These are phyloP conservation scores for Pseudogymnoascus sp. DNA, from an alignment of 2,329 filamentous ascomycete species.

Conservation along the genomic window DNA sequence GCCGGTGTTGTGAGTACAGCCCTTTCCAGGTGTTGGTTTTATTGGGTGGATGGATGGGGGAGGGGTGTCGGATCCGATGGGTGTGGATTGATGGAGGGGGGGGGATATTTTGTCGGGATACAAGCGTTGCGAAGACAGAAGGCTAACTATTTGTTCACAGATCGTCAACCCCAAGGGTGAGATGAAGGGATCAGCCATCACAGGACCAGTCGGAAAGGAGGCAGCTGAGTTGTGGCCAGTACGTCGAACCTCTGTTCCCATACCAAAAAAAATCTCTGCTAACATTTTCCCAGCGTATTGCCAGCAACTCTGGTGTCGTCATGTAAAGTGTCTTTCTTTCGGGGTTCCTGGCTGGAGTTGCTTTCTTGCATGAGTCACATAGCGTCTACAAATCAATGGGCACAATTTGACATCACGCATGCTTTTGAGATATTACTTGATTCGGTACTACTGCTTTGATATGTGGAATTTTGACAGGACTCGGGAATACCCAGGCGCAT, in stretches of 20 bases:
- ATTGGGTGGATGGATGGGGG: background rate
- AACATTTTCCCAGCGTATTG: slow-evolving; percentile 70
- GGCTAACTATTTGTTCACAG: slow-evolving; percentile 43
- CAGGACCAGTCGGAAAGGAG: slow-evolving; percentile 98
- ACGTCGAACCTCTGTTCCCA: slow-evolving; percentile 37
- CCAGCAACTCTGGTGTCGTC: slow-evolving; percentile 99
- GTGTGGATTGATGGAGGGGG: background rate
- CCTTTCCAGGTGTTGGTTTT: slow-evolving; percentile 13
- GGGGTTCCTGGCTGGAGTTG: slow-evolving; percentile 23
- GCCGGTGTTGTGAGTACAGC: slow-evolving; percentile 80
- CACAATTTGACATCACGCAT: slow-evolving; percentile 9
- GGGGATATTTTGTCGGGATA: background rate
- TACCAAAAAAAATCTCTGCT: slow-evolving; percentile 22
- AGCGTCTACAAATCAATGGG: slow-evolving; percentile 17
- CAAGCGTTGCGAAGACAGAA: slow-evolving; percentile 2
- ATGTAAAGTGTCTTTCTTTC: slow-evolving; percentile 64
- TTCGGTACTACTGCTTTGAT: background rate
- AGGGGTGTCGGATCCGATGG: background rate
- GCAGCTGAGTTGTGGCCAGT: slow-evolving; percentile 99
- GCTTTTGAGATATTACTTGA: slow-evolving; percentile 7
- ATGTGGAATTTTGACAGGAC: background rate
- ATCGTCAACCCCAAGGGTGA: slow-evolving; percentile 99
- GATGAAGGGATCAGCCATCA: slow-evolving; percentile 99
- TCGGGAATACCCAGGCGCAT: background rate
- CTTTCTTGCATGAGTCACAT: slow-evolving; percentile 18